Base-by-base conservation (phyloP, 495 filamentous ascomycete species). In the Physcia stellaris region DNA sequence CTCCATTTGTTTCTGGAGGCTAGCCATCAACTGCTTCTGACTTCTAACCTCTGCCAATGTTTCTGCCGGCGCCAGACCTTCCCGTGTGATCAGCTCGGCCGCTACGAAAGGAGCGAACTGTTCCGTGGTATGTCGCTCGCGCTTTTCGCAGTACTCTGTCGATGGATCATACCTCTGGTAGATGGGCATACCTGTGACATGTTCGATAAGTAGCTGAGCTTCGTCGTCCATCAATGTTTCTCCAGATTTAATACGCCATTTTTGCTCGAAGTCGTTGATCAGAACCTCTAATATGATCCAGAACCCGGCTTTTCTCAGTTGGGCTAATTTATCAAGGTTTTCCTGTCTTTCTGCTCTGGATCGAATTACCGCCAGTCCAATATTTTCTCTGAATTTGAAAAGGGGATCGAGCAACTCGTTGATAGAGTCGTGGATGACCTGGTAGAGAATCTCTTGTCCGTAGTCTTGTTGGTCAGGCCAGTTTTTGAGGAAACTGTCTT, bases 371-470 rank as follows among this genome's bases (percentile, higher is more conserved):
- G 80, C 69, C 44, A 93, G 62, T 6, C 86, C 75, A 6, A 81
- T 54, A 41, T 84, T 77, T 58, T 98, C 90, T 43, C 80, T 79
- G 18, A 64, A 64, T 46, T 77, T 77, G 63, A 96, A 96, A 0
- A 98, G 62, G 7, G 75, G 64, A 53, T 94, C 83, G 4, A 98
- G 70, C 3, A 96, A 63, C 55, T 96, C 86, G 51, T 95, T 94
- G 56, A 94, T 79, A 1, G 81, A 85, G 51, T 93, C 78, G 50
- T 94, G 84, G 0, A 80, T 83, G 13, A 88, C 76, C 51, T 94
- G 83, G 50, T 90, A 94, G 5, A 96, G 62, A 12, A 94, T 74
- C 50, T 96, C 90, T 45, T 81, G 84, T 22, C 85, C 85, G 6
- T 80, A 73, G 50, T 94, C 86, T 46, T 64, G 68, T 28, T 63